Evolutionary conservation across 129 eudicot species (phyloP), one percentile per base, ranked within the genome.

Genomic region (Glebionis coronaria): DNA sequence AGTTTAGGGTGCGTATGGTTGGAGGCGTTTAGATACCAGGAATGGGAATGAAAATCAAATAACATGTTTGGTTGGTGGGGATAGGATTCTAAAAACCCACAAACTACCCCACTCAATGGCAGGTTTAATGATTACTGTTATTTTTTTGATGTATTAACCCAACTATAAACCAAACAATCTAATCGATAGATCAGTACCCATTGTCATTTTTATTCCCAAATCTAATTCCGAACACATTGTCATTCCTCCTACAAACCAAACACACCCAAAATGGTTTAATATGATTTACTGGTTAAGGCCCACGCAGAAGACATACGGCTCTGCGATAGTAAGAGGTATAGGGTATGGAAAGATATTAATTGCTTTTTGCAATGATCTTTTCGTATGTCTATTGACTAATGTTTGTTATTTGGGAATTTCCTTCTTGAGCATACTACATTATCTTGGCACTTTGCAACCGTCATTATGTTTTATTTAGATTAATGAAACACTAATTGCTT

Each of bases 261-360:
- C 10, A 61, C 35, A 44, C 75, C 61, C 12, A 13, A 12, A 46
- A n/a, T 59, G 14, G 13, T 59, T 47, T 59, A 60, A 59, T 45
- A 12, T 6, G 57, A 28, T 45, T 6, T 44, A 23, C 15, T 28
- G 8, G 67, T 70, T 27, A 55, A 28, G 75, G 58, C 13, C 50
- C 60, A 28, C 75, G 46, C 51, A 9, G 31, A 46, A 59, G 50
- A 71, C 58, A 29, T 46, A 44, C 46, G 76, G 23, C 25, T 71
- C 31, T 61, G 11, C 61, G 51, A 49, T 71, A 51, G 46, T 70
- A 45, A 59, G 50, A 58, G 49, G 35, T 46, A 16, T 27, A 53
- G 40, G 61, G 19, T 49, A 5, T 63, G 61, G 21, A 42, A 68
- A 54, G 10, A 53, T 61, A 19, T 21, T 25, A 71, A 49, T 20